Percentiles rank a stretch among this genome's conserved stretches.
Evolutionary conservation across 2,329 filamentous ascomycete species (phyloP).

Genomic region (Byssochlamys sp.): DNA sequence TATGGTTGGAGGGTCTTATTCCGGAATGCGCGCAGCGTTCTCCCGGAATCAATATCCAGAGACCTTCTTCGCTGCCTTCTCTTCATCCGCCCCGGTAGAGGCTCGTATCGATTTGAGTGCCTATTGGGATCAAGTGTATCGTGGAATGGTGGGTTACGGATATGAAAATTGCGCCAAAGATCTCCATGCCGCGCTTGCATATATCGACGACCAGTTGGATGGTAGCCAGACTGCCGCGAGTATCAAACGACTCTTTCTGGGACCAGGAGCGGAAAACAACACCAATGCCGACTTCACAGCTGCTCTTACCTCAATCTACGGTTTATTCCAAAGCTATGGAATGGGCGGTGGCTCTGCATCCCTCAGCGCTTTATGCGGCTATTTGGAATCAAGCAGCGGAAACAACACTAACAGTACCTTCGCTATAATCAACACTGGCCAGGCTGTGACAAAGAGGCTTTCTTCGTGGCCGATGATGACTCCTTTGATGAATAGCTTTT

Average conservation of each 20-base stretch:
- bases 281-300: conserved; percentile 40
- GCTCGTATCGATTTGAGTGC: conserved; percentile 41
- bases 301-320: conserved; percentile 31
- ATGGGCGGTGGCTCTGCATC: conserved; percentile 25
- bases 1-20: conserved; percentile 38
- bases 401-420: conserved; percentile 22
- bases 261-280: conserved; percentile 37
- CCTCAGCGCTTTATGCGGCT: conserved; percentile 38
- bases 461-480: conserved; percentile 32
- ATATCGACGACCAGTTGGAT: conserved; percentile 40
- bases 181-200: conserved; percentile 39
- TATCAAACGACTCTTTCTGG: conserved; percentile 43
- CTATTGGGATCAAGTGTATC: conserved; percentile 43
- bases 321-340: conserved; percentile 38
- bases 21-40: conserved; percentile 36
- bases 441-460: conserved; percentile 35
- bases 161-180: conserved; percentile 43
- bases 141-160: conserved; percentile 41
- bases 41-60: conserved; percentile 35
- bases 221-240: conserved; percentile 23
- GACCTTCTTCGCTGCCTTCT: conserved; percentile 31
- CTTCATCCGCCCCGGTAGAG: conserved; percentile 38
- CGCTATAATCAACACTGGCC: conserved; percentile 30
- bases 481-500: conserved; percentile 28
- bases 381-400: conserved; percentile 31